Evolutionary conservation across 2,329 filamentous ascomycete genomes (phyloP).

Genomic region (Domatiomyces globalis): DNA sequence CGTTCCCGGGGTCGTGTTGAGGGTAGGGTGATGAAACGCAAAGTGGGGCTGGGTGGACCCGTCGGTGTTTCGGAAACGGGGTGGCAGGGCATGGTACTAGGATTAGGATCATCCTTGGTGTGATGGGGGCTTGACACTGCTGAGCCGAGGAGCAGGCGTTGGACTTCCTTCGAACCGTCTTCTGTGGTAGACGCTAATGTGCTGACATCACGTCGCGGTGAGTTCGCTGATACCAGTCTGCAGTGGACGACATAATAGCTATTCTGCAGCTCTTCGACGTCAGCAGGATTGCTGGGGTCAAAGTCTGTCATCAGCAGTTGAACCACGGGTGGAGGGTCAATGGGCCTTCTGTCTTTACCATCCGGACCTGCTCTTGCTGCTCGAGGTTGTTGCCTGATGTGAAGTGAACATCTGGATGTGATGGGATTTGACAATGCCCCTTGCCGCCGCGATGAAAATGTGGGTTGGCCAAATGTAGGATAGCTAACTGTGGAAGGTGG

Average conservation of each 20-base stretch:
- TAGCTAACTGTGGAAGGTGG: background rate
- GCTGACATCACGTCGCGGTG: conserved; percentile 12
- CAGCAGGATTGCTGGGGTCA: conserved; percentile 25
- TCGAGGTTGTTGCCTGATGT: conserved; percentile 33
- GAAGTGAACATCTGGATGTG: conserved; percentile 24
- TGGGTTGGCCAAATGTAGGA: background rate
- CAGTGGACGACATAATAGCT: conserved; percentile 31
- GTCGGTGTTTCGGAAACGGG: conserved; percentile 13
- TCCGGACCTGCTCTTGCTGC: conserved; percentile 33
- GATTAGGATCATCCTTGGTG: conserved; percentile 30
- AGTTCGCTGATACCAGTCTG: conserved; percentile 25
- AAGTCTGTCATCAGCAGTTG: conserved; percentile 34
- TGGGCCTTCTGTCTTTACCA: conserved; percentile 32
- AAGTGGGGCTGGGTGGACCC: conserved; percentile 8
- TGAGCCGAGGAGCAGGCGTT: conserved; percentile 14
- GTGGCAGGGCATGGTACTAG: conserved; percentile 27
- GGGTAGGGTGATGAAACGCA: conserved; percentile 8
- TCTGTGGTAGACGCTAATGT: conserved; percentile 13
- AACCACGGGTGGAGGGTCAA: conserved; percentile 35
- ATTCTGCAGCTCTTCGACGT: conserved; percentile 24
- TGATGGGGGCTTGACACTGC: conserved; percentile 28
- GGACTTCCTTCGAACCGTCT: conserved; percentile 14
- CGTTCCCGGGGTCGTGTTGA: background rate
- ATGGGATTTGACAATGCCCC: background rate
- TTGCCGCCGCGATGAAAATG: background rate